Evolutionary conservation across 2,329 filamentous ascomycete genomes (phyloP).

Genomic region (Phoma sp.): DNA sequence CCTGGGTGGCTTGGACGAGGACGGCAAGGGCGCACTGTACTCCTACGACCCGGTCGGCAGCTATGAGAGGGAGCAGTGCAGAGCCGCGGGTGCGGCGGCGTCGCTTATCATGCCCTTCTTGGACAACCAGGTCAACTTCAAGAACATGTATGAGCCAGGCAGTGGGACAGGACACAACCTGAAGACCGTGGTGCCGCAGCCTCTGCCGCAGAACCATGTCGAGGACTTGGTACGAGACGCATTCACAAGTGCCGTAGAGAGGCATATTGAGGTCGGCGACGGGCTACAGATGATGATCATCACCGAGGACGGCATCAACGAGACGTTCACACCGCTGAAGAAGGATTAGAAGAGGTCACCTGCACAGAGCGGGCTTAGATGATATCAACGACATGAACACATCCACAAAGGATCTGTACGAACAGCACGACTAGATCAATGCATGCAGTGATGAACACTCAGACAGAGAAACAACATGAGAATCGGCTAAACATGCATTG

Average conservation of each 20-base stretch:
- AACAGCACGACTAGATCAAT: constrained; percentile 24
- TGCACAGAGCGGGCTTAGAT: constrained; percentile 43
- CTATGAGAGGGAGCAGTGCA: constrained; percentile 96
- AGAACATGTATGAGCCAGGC: constrained; percentile 94
- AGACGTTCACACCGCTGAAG: constrained; percentile 86
- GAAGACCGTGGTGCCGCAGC: constrained; percentile 71
- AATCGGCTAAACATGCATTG: background rate
- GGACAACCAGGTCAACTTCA: constrained; percentile 99
- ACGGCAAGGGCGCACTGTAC: constrained; percentile 93
- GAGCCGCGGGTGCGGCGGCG: constrained; percentile 88
- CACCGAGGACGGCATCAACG: constrained; percentile 85
- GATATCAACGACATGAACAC: constrained; percentile 46
- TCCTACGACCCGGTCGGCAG: constrained; percentile 97
- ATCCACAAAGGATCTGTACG: constrained; percentile 26
- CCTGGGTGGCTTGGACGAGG: constrained; percentile 90
- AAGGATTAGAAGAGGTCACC: constrained; percentile 37
- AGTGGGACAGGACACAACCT: constrained; percentile 84
- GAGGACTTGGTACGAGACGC: constrained; percentile 94
- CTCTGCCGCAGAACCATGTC: constrained; percentile 75
- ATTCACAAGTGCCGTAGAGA: constrained; percentile 96
- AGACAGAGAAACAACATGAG: background rate
- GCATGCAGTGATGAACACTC: background rate
- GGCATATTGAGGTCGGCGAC: constrained; percentile 99
- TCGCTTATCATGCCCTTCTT: constrained; percentile 99
- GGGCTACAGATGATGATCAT: constrained; percentile 94